phyloP scores from a whole-genome alignment of 2,329 filamentous ascomycete species.

The Calonectria pauciramosa region DNA sequence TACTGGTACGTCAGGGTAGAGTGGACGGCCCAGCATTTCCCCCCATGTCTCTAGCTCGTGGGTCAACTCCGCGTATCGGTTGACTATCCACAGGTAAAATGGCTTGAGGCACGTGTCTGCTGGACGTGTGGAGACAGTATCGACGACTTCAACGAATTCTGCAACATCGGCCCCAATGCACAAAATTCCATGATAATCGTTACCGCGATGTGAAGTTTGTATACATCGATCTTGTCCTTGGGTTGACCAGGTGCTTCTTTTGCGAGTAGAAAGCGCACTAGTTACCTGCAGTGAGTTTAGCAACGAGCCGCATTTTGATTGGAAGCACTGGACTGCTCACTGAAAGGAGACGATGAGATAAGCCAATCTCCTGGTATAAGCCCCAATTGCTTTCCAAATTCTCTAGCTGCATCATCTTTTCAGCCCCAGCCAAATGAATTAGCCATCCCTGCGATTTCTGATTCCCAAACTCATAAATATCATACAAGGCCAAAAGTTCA shows the following conservation, averaged over 20 bases:
- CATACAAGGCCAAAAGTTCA: background rate
- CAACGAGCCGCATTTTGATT: background rate
- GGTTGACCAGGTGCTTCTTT: background rate
- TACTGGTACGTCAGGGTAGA: background rate
- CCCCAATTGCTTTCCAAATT: too few species aligned
- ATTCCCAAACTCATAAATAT: slow-evolving; percentile 9
- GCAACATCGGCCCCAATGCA: background rate
- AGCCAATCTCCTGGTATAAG: background rate
- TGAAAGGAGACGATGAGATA: slow-evolving; percentile 8
- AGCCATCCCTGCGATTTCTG: background rate
- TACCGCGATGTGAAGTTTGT: background rate
- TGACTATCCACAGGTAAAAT: background rate
- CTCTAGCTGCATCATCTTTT: background rate
- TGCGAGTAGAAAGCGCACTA: background rate
- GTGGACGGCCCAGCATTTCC: background rate
- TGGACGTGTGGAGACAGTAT: background rate
- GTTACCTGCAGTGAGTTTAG: background rate
- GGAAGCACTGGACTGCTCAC: background rate
- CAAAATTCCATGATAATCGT: background rate
- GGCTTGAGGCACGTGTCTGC: background rate
- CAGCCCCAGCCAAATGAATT: slow-evolving; percentile 4
- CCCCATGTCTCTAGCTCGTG: background rate
- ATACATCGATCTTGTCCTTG: background rate
- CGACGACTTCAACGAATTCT: background rate
- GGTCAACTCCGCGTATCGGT: background rate